Conservation (phyloP, 305 asterid genomes). For the Fraxinus sp. region DNA sequence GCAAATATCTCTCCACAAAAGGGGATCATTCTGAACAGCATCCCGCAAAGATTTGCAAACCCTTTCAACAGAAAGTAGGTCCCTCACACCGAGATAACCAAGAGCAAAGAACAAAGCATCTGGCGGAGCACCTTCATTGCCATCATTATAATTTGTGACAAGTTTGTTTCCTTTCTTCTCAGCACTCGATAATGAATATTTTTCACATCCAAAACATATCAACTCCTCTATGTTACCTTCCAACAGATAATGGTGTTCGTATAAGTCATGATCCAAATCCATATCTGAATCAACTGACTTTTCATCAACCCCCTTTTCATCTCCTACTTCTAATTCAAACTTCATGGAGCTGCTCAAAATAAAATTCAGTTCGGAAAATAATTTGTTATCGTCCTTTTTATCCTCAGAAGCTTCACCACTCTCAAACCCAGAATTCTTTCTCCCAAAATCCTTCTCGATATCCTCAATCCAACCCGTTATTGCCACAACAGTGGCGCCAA, state of each 20-base stretch:
- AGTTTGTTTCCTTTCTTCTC: conserved; percentile 19
- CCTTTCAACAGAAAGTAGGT: conserved; percentile 66
- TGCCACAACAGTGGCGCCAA: conserved; percentile 40
- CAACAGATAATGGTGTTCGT: conserved; percentile 22
- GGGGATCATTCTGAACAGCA: conserved; percentile 61
- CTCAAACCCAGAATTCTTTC: conserved; percentile 35
- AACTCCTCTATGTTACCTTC: conserved; percentile 38
- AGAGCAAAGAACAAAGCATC: conserved; percentile 59
- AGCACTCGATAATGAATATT: conserved; percentile 23
- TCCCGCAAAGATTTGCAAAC: conserved; percentile 67
- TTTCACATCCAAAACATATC: conserved; percentile 50
- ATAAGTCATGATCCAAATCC: conserved; percentile 28
- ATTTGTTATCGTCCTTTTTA: conserved; percentile 19
- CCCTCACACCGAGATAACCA: conserved; percentile 52
- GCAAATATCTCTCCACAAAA: conserved; percentile 62
- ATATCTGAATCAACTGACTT: conserved; percentile 19
- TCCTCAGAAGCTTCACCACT: conserved; percentile 32
- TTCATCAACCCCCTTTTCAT: conserved; percentile 23
- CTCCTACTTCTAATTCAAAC: conserved; percentile 37
- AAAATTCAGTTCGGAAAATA: conserved; percentile 40
- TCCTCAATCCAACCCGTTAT: conserved; percentile 47
- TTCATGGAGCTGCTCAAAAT: conserved; percentile 38
- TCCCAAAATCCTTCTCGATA: conserved; percentile 35
- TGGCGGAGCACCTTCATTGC: conserved; percentile 45
- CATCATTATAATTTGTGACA: conserved; percentile 19